Evolutionary conservation across 495 filamentous ascomycete genomes (phyloP).

Genomic region (Aspergillus avenaceus): DNA sequence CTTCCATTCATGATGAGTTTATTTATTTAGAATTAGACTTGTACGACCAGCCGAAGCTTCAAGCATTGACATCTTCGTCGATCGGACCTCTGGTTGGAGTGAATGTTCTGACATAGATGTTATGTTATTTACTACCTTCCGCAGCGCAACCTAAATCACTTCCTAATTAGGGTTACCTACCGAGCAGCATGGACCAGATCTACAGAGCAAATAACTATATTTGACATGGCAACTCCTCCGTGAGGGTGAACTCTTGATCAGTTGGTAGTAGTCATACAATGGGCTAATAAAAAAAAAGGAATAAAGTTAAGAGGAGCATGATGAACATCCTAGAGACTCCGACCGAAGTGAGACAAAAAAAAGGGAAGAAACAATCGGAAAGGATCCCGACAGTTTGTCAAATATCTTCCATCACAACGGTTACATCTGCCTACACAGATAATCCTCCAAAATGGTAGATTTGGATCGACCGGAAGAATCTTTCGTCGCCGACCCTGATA

Average conservation of each 20-base stretch:
- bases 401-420: constrained; percentile 7
- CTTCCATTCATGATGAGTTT: constrained; percentile 4
- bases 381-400: background rate
- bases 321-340: background rate
- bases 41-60: constrained; percentile 12
- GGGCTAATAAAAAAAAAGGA: no score
- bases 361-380: background rate
- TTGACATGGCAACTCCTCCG: background rate
- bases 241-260: background rate
- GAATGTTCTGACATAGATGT: no score
- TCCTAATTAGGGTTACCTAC: background rate
- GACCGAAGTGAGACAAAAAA: background rate
- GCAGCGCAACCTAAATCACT: background rate
- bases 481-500: background rate
- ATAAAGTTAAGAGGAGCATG: background rate
- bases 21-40: constrained; percentile 9
- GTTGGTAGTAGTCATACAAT: background rate
- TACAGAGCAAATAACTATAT: background rate
- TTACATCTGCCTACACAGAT: constrained; percentile 6
- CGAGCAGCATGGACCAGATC: background rate
- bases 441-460: background rate
- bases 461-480: background rate
- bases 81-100: no score
- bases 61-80: background rate
- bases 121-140: no score